Evolutionary conservation across 2,329 filamentous ascomycete species (phyloP).

Genomic region (Pseudogymnoascus sp.): DNA sequence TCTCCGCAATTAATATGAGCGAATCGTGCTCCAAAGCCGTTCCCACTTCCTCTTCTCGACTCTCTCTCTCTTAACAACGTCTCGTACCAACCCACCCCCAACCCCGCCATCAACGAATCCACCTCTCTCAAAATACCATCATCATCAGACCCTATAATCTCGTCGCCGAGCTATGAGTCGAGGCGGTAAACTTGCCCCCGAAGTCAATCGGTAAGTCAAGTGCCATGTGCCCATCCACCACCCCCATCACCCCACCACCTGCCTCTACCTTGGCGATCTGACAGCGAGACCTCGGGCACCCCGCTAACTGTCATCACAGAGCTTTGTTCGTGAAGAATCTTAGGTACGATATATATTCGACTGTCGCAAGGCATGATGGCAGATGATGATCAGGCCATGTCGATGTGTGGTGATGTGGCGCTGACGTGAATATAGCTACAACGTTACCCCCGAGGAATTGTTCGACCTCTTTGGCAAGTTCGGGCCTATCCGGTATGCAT

Average conservation of each 20-base stretch:
- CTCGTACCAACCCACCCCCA: not conserved
- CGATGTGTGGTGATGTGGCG: slow-evolving; percentile 47
- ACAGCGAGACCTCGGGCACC: not conserved
- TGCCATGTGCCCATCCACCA: slow-evolving; percentile 16
- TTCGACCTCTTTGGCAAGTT: slow-evolving; percentile 99
- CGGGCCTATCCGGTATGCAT: slow-evolving; percentile 79
- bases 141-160: slow-evolving; percentile 6
- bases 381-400: slow-evolving; percentile 47
- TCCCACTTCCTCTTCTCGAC: not conserved
- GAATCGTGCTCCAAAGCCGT: slow-evolving; percentile 5
- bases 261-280: not conserved
- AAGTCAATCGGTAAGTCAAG: slow-evolving; percentile 85
- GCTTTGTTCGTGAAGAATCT: slow-evolving; percentile 99
- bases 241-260: slow-evolving; percentile 13
- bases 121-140: not conserved
- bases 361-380: slow-evolving; percentile 42
- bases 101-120: slow-evolving; percentile 3
- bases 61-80: slow-evolving; percentile 2
- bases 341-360: slow-evolving; percentile 50
- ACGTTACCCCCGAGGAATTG: slow-evolving; percentile 94
- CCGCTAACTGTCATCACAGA: slow-evolving; percentile 40
- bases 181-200: slow-evolving; percentile 93
- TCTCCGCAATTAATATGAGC: slow-evolving; percentile 6
- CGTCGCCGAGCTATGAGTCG: slow-evolving; percentile 77
- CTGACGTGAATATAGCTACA: slow-evolving; percentile 60